Percentiles rank a stretch among this genome's conserved stretches.
phyloP scores from a whole-genome alignment of 129 eudicot genomes.

The Dittrichia graveolens region DNA sequence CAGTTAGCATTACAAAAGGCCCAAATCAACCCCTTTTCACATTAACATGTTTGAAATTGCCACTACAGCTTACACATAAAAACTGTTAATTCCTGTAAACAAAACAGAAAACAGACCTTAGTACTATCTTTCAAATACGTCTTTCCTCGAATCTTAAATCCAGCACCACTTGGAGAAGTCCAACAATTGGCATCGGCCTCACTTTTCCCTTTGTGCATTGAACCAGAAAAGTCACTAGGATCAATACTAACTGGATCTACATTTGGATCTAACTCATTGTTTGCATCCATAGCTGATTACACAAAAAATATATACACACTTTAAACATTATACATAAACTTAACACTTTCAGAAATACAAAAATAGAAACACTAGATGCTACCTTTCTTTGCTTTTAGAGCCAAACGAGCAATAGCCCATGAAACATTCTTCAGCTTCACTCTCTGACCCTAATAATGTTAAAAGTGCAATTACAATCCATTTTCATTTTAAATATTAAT shows the following conservation, averaged over 20 bases:
- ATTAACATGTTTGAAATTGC: neutral
- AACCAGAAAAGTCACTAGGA: conserved; percentile 57
- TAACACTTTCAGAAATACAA: neutral
- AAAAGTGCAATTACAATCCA: conserved; percentile 14
- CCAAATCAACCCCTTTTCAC: neutral
- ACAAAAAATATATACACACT: neutral
- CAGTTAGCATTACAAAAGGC: too few species aligned
- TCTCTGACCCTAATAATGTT: conserved; percentile 57
- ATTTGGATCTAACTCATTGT: conserved; percentile 52
- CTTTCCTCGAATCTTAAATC: conserved; percentile 92
- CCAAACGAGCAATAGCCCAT: conserved; percentile 76
- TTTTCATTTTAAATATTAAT: conserved; percentile 4
- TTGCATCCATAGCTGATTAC: conserved; percentile 45
- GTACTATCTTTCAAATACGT: conserved; percentile 74
- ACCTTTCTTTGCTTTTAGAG: conserved; percentile 63
- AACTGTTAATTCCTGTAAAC: neutral
- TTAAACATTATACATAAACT: neutral
- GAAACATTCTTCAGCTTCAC: conserved; percentile 77
- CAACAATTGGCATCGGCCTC: conserved; percentile 82
- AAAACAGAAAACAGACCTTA: conserved; percentile 50
- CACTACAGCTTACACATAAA: neutral
- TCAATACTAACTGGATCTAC: conserved; percentile 57
- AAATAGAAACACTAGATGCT: neutral
- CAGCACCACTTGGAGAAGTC: conserved; percentile 85
- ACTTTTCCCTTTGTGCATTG: conserved; percentile 71